Evolutionary conservation across 1,284 basidiomycete species (phyloP).

Genomic region (Ganoderma sinense): DNA sequence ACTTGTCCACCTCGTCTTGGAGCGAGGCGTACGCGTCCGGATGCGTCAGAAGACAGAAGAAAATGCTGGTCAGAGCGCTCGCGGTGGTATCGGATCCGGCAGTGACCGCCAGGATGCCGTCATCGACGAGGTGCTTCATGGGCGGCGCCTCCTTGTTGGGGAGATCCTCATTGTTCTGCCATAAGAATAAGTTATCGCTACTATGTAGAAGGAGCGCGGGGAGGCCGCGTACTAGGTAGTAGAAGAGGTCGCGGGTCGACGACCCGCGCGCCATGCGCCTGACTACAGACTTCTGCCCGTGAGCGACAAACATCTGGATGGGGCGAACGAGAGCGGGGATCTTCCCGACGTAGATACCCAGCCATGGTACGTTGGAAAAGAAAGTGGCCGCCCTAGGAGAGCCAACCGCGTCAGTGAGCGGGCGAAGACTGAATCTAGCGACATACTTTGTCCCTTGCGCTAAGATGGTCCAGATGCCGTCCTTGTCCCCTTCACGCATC

Average conservation of each 20-base stretch:
- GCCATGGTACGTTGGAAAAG: conserved; percentile 3
- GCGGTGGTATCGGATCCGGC: conserved; percentile 43
- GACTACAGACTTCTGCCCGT: conserved; percentile 2
- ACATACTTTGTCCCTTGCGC: conserved; percentile 24
- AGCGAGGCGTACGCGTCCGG: conserved; percentile 29
- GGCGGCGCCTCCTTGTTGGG: conserved; percentile 19
- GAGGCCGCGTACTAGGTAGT: conserved; percentile 25
- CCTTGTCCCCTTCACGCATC: conserved; percentile 25
- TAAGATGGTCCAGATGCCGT: conserved; percentile 20
- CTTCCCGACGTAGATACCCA: conserved; percentile 21
- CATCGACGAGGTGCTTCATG: conserved; percentile 15
- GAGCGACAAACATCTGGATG: conserved; percentile 11
- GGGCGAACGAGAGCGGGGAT: conserved; percentile 13
- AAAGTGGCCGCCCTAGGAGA: background rate
- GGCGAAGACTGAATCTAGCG: background rate
- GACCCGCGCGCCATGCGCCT: conserved; percentile 18
- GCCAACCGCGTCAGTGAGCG: background rate
- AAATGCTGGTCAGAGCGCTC: conserved; percentile 29
- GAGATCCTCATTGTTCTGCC: conserved; percentile 32
- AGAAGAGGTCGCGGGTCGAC: conserved; percentile 29
- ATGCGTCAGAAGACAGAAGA: conserved; percentile 33
- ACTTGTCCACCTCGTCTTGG: conserved; percentile 38
- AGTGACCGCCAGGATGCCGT: conserved; percentile 28
- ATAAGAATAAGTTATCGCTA: background rate
- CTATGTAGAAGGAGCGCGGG: too few relatives aligned